phyloP scores from a whole-genome alignment of 371 early-diverging fungal species.

The Circinella umbellata region DNA sequence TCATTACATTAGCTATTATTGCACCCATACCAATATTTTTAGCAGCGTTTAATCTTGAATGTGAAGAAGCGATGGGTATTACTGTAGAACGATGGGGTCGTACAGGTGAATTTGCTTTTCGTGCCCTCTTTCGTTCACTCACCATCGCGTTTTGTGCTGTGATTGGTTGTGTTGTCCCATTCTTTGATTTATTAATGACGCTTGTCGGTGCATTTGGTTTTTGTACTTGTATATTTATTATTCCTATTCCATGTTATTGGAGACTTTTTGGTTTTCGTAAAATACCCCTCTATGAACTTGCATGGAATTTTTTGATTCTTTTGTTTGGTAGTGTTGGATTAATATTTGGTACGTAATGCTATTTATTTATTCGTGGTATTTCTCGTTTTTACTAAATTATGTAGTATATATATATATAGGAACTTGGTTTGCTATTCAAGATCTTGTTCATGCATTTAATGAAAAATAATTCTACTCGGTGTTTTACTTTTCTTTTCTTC shows the following conservation, averaged over 20 bases:
- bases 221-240: constrained; percentile 79
- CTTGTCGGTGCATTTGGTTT: constrained; percentile 82
- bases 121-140: constrained; percentile 59
- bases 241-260: constrained; percentile 80
- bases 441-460: too few relatives aligned
- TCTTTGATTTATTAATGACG: constrained; percentile 81
- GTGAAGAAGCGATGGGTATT: constrained; percentile 64
- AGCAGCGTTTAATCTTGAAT: constrained; percentile 77
- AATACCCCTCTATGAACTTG: constrained; percentile 60
- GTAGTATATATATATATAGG: too few relatives aligned
- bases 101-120: constrained; percentile 53
- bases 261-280: constrained; percentile 68
- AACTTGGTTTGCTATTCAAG: too few relatives aligned
- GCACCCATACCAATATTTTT: constrained; percentile 80
- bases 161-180: constrained; percentile 75
- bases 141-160: constrained; percentile 56
- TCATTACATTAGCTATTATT: constrained; percentile 82
- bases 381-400: too few relatives aligned
- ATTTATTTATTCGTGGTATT: too few relatives aligned
- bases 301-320: constrained; percentile 60
- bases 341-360: constrained; percentile 68
- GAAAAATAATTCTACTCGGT: too few relatives aligned
- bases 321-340: constrained; percentile 75
- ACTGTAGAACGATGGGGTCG: constrained; percentile 49
- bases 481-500: too few relatives aligned